Base-by-base conservation (phyloP, 2,329 filamentous ascomycete species). In the Elsinoe ampelina region DNA sequence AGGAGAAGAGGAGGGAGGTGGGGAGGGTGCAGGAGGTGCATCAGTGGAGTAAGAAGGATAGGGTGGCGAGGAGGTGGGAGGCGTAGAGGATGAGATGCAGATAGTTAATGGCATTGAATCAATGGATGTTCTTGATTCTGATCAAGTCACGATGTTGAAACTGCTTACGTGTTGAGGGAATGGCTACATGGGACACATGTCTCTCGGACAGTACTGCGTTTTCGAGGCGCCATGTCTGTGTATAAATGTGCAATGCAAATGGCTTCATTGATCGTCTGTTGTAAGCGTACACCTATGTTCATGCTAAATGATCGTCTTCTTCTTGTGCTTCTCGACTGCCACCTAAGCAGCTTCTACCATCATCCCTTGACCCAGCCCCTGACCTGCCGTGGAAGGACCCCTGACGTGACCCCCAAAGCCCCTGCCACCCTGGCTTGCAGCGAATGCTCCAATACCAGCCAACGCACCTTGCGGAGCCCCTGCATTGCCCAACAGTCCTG, bases 1-100 rank as follows among this genome's bases (percentile, higher is more conserved):
- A 52, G 34, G 48, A 52, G 48, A 52, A 52, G 48, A 52, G 48
- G 34, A 36, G 48, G 6, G 32, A 8, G 5, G 26, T 35, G 15
- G 45, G 62, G 69, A 55, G 63, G 62, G 45, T 60, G 50, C 55
- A 56, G 15, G 66, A 68, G 62, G 61, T 59, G 52, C 76, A 79
- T 63, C 74, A 77, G 62, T 79, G 76, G 76, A 73, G 71, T 62
- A 73, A 70, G 69, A 70, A 66, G 55, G 58, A 52, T 26, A 52
- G 32, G 48, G 8, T 52, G 17, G 34, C n/a, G 48, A 52, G 32
- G 17, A 38, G 35, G 48, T 52, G 32, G 32, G 48, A 52, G 32
- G 48, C 48, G 11, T 50, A 35, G 36, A 19, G 15, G 43, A 11
- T 20, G 2, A 15, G 15, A 17, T 22, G 11, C 19, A 42, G n/a